Base-by-base conservation (phyloP, 805 yeast species). In the Spencermartinsiella europaea region DNA sequence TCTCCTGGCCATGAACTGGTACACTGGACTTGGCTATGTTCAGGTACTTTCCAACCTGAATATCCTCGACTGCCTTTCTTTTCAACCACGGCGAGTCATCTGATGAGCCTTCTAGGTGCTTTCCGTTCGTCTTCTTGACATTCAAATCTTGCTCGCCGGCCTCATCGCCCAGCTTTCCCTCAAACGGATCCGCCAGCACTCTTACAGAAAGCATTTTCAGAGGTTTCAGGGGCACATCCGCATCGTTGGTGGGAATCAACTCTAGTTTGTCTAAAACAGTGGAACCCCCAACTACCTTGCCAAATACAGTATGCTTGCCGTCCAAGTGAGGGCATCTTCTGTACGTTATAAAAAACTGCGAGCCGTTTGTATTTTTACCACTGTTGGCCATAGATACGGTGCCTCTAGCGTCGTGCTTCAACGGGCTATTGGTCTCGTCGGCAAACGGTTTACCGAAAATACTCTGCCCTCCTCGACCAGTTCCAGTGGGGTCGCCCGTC, bases 341-440 rank as follows among this genome's bases (percentile, higher is more conserved):
- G 0, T 89, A 80, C 5, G 95, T 84, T 65, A 87, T 81, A 73
- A 86, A 87, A 71, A 87, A 87, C 70, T 87, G 96, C 21, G 95
- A 85, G 20, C 95, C 93, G 66, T 87, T 87, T 66, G 95, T 85
- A 79, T 85, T 83, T 68, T 91, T 91, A 58, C 96, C 96, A 48
- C 91, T 84, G 59, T 87, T 87, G 53, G 96, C 96, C 96, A 87
- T 87, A 36, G 95, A 81, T 60, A 87, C 70, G 56, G 85, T 73
- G 64, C 95, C 95, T 53, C 91, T 83, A 65, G 75, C 80, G 68
- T 76, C 79, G 71, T 87, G 95, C 58, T 67, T 81, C 73, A 79
- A 79, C 71, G 67, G 46, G 49, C 61, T 49, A 42, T 52, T 20
- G 49, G 60, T 54, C 43, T 64, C 68, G 40, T 53, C 73, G 49